Evolutionary conservation across 805 yeast species (phyloP).

Genomic region (Metschnikowia gruessii): DNA sequence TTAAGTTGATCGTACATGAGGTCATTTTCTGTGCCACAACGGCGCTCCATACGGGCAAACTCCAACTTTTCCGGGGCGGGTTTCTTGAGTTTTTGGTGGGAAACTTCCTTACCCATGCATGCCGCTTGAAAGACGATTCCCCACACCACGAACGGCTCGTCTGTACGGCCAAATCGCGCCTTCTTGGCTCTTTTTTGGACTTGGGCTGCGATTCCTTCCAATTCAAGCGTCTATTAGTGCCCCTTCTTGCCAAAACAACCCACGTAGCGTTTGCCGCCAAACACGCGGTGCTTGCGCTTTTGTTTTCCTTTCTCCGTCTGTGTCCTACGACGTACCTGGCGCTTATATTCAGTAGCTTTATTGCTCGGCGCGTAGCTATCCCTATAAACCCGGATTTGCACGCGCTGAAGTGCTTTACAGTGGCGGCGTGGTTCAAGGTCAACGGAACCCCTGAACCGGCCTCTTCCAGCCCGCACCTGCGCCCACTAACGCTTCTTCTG

Average conservation of each 20-base stretch:
- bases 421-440: conserved; percentile 42
- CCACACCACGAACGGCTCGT: conserved; percentile 19
- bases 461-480: conserved; percentile 8
- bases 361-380: conserved; percentile 11
- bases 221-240: conserved; percentile 22
- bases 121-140: conserved; percentile 12
- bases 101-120: conserved; percentile 16
- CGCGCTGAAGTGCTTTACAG: conserved; percentile 29
- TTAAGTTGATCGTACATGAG: conserved; percentile 30
- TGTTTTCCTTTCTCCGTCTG: conserved; percentile 22
- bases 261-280: conserved; percentile 10
- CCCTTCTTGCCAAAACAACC: conserved; percentile 16
- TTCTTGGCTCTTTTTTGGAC: conserved; percentile 30
- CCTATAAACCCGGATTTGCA: conserved; percentile 16
- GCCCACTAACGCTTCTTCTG: conserved; percentile 22
- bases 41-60: conserved; percentile 24
- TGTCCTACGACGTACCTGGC: conserved; percentile 31
- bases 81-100: conserved; percentile 24
- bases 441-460: conserved; percentile 18
- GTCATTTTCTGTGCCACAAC: conserved; percentile 24
- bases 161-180: conserved; percentile 15
- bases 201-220: conserved; percentile 32
- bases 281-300: conserved; percentile 22
- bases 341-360: conserved; percentile 24
- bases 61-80: conserved; percentile 22